These are phyloP conservation scores for Achlya hypogyna DNA, from an alignment of 352 stramenopile genomes.

Conservation along the genomic window DNA sequence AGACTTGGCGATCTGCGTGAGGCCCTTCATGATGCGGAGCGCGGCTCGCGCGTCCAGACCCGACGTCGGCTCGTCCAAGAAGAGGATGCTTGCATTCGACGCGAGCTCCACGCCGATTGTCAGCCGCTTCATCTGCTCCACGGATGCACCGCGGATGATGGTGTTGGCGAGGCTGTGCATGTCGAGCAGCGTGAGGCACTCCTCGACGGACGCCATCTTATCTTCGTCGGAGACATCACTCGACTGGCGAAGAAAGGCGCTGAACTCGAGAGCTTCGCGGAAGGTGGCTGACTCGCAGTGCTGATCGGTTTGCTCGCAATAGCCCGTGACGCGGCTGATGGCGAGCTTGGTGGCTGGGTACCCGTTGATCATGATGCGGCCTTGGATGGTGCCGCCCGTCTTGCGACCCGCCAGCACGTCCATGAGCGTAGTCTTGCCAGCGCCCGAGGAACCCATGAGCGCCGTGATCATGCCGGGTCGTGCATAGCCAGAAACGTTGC, in stretches of 20 bases:
- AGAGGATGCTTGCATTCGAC: conserved; percentile 60
- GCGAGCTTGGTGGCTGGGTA: conserved; percentile 38
- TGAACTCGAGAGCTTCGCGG: conserved; percentile 89
- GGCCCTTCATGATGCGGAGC: conserved; percentile 28
- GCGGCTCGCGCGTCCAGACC: conserved; percentile 43
- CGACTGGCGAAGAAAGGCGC: conserved; percentile 71
- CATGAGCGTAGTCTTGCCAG: conserved; percentile 92
- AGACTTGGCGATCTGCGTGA: conserved; percentile 44
- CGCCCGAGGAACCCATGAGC: conserved; percentile 63
- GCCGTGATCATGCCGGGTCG: conserved; percentile 49
- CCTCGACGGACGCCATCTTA: conserved; percentile 33
- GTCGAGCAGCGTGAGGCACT: conserved; percentile 33
- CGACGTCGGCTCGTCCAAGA: conserved; percentile 56
- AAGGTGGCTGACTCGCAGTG: conserved; percentile 81
- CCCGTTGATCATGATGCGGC: conserved; percentile 86
- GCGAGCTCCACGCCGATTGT: conserved; percentile 84
- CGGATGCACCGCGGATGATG: conserved; percentile 32
- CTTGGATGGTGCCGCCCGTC: conserved; percentile 72
- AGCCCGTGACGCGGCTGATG: conserved; percentile 25
- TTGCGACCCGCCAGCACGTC: conserved; percentile 93
- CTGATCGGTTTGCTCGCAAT: conserved; percentile 28
- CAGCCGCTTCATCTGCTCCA: conserved; percentile 36
- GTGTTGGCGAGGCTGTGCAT: conserved; percentile 27
- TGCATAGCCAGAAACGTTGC: conserved; percentile 41
- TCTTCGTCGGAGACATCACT: conserved; percentile 22